Evolutionary conservation across 139 green algal species (phyloP).

Genomic region (Closterium sp.): DNA sequence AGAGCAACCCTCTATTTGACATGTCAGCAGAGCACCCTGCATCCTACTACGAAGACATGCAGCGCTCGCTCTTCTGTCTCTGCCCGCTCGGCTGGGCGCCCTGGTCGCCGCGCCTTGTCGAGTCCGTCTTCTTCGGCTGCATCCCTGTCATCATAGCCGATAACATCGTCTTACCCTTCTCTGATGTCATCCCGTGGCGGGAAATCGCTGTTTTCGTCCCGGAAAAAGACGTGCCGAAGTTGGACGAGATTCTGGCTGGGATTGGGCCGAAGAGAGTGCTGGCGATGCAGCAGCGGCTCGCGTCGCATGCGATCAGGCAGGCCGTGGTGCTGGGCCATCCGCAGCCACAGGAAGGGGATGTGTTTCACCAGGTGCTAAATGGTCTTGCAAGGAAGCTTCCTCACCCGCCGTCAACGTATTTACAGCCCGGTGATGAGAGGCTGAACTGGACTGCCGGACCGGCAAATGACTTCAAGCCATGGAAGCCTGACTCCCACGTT

Average conservation of each 20-base stretch:
- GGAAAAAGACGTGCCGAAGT: slow-evolving; percentile 20
- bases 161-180: slow-evolving; percentile 56
- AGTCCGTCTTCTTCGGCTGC: slow-evolving; percentile 51
- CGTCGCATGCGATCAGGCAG: slow-evolving; percentile 15
- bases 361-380: slow-evolving; percentile 40
- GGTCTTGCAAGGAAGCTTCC: slow-evolving; percentile 34
- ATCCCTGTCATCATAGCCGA: slow-evolving; percentile 57
- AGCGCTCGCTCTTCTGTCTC: slow-evolving; percentile 54
- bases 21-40: slow-evolving; percentile 25
- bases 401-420: background rate
- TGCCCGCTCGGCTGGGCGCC: slow-evolving; percentile 46
- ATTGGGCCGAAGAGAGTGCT: slow-evolving; percentile 11
- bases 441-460: slow-evolving; percentile 31
- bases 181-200: slow-evolving; percentile 37
- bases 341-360: slow-evolving; percentile 9
- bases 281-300: slow-evolving; percentile 18
- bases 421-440: background rate
- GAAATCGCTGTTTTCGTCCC: slow-evolving; percentile 25
- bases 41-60: slow-evolving; percentile 44
- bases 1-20: slow-evolving; percentile 36
- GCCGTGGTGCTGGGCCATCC: slow-evolving; percentile 6
- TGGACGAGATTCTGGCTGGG: slow-evolving; percentile 25
- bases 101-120: slow-evolving; percentile 55
- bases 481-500: slow-evolving; percentile 19
- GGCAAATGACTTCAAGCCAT: slow-evolving; percentile 10